Evolutionary conservation across 441 rosid genomes (phyloP).

Genomic region (Adansonia madagascariensis): DNA sequence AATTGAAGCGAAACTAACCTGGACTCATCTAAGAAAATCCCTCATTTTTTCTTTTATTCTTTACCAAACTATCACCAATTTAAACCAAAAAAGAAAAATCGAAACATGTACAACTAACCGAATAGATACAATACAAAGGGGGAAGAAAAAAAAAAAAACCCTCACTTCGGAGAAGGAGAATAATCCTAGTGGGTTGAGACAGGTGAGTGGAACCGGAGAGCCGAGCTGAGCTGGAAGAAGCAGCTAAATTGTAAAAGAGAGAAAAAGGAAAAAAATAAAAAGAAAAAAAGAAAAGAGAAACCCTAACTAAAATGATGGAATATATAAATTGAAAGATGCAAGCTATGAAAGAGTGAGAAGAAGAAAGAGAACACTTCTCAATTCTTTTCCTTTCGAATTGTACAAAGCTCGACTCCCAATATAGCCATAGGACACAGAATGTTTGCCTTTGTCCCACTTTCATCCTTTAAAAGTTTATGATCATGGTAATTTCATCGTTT

Average conservation of each 20-base stretch:
- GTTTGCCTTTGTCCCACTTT: too few species aligned
- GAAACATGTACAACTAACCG: background rate
- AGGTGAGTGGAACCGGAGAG: slow-evolving; percentile 34
- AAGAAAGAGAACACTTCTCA: too few species aligned
- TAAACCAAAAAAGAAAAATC: background rate
- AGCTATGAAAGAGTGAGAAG: too few species aligned
- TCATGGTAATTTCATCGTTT: too few species aligned
- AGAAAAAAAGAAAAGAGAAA: background rate
- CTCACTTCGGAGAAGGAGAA: slow-evolving; percentile 35
- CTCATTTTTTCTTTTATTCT: slow-evolving; percentile 26
- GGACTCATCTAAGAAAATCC: slow-evolving; percentile 36
- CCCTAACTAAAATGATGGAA: too few species aligned
- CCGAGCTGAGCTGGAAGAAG: slow-evolving; percentile 28
- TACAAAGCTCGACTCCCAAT: too few species aligned
- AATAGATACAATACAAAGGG: background rate
- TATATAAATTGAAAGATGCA: too few species aligned
- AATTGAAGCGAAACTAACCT: slow-evolving; percentile 29
- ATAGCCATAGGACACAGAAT: too few species aligned
- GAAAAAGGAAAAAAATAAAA: slow-evolving; percentile 12
- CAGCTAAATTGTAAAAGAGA: slow-evolving; percentile 8
- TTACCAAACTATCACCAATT: slow-evolving; percentile 43
- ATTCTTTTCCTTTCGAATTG: too few species aligned
- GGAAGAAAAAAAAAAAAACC: slow-evolving; percentile 21
- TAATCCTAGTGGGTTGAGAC: background rate
- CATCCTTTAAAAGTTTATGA: too few species aligned